Conservation (phyloP, 768 basidiomycete genomes). For the Hygrophorus pudorinus region DNA sequence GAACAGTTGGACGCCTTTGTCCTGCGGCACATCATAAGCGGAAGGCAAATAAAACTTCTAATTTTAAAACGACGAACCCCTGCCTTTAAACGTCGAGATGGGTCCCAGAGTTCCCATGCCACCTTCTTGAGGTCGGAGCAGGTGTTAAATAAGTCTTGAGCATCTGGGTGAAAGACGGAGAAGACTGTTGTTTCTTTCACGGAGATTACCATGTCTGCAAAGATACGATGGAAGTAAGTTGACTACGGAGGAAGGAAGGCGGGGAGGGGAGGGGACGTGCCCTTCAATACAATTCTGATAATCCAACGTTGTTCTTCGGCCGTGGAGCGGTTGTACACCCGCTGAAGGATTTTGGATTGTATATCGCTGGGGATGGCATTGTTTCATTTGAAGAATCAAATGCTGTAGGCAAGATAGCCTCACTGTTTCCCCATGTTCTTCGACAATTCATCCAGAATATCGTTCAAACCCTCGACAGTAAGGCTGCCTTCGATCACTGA, state of each 20-base stretch:
- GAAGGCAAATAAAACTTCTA: neutral
- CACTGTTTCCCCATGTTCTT: constrained; percentile 69
- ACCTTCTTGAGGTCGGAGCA: constrained; percentile 95
- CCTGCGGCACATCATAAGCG: constrained; percentile 30
- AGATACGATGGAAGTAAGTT: neutral
- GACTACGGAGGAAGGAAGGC: constrained; percentile 1
- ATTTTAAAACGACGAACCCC: constrained; percentile 31
- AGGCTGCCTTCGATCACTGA: constrained; percentile 68
- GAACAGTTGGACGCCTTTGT: constrained; percentile 77
- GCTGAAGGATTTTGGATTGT: constrained; percentile 67
- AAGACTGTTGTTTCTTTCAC: constrained; percentile 94
- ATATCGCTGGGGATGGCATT: constrained; percentile 40
- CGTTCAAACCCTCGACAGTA: constrained; percentile 78
- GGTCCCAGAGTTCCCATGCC: constrained; percentile 80
- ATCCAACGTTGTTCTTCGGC: constrained; percentile 93
- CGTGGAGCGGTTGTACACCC: constrained; percentile 70
- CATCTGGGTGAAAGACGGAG: constrained; percentile 87
- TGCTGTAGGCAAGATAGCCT: too few relatives aligned
- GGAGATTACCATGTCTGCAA: constrained; percentile 78
- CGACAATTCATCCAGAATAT: constrained; percentile 68
- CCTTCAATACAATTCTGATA: constrained; percentile 92
- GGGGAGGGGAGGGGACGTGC: constrained; percentile 31
- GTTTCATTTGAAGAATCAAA: too few relatives aligned
- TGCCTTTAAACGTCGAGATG: constrained; percentile 50
- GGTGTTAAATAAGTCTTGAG: constrained; percentile 89